Conservation (phyloP, 78 protist genomes). For the Ministeria vibrans region DNA sequence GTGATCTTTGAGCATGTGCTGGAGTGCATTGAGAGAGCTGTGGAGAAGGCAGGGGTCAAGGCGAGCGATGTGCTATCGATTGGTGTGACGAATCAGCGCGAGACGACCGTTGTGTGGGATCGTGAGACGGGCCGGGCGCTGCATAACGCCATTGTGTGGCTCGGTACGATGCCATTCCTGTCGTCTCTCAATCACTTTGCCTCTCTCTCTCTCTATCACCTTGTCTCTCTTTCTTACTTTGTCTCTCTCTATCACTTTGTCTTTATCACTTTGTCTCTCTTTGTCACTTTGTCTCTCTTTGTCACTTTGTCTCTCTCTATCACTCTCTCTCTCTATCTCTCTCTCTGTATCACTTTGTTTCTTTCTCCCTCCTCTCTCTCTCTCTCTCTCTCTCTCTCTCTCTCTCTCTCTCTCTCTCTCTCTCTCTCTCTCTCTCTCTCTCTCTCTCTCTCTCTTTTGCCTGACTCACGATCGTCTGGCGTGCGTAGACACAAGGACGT, state of each 20-base stretch:
- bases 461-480: neutral
- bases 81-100: slow-evolving; percentile 96
- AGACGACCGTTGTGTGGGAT: slow-evolving; percentile 92
- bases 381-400: neutral
- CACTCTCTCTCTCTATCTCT: neutral
- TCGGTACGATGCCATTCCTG: neutral
- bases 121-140: slow-evolving; percentile 78
- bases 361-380: too few relatives aligned
- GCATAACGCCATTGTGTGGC: slow-evolving; percentile 72
- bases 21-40: neutral
- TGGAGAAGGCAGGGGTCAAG: neutral
- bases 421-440: neutral
- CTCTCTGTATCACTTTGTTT: neutral
- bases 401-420: neutral
- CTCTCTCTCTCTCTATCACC: neutral
- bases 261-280: neutral
- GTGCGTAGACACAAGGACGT: slow-evolving; percentile 67
- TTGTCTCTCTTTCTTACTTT: neutral
- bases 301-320: neutral
- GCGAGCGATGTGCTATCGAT: neutral
- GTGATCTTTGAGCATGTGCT: slow-evolving; percentile 40
- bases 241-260: neutral
- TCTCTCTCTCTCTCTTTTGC: neutral
- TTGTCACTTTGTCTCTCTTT: neutral
- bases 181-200: neutral